phyloP scores from a whole-genome alignment of 306 rosid genomes.

The Citrullus amarus region DNA sequence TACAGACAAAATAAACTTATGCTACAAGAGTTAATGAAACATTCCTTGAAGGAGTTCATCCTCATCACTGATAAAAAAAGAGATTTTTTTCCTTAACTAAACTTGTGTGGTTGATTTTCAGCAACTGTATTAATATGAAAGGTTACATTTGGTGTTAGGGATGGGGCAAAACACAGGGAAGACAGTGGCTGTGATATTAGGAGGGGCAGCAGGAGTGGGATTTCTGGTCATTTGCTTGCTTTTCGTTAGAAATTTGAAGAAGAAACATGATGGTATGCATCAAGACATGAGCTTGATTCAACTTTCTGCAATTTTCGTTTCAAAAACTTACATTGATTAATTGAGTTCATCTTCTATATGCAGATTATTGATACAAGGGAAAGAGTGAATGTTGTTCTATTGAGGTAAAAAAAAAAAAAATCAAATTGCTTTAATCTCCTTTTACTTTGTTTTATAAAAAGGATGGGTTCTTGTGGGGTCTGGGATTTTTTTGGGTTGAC shows the following conservation, averaged over 20 bases:
- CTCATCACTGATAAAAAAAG: background rate
- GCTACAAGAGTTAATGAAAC: background rate
- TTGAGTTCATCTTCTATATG: background rate
- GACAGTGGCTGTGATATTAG: constrained; percentile 82
- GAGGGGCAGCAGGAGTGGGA: constrained; percentile 83
- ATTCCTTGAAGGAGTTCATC: background rate
- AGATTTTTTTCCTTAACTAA: background rate
- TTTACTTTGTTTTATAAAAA: constrained; percentile 1
- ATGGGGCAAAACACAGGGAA: constrained; percentile 63
- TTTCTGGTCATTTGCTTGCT: constrained; percentile 68
- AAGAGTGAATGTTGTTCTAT: background rate
- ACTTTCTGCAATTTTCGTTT: background rate
- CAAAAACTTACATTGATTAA: background rate
- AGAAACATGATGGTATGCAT: constrained; percentile 77
- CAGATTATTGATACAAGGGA: background rate
- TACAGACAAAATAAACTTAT: background rate
- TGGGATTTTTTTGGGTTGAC: constrained; percentile 3
- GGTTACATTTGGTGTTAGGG: constrained; percentile 19
- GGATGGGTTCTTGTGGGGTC: constrained; percentile 1
- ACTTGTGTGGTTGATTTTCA: background rate
- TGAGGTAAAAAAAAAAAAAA: background rate
- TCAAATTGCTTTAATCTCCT: background rate
- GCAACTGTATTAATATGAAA: background rate
- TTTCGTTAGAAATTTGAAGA: constrained; percentile 60
- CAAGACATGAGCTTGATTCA: background rate